Conservation (phyloP, 768 basidiomycete genomes). For the Leccinellum rugosiceps region DNA sequence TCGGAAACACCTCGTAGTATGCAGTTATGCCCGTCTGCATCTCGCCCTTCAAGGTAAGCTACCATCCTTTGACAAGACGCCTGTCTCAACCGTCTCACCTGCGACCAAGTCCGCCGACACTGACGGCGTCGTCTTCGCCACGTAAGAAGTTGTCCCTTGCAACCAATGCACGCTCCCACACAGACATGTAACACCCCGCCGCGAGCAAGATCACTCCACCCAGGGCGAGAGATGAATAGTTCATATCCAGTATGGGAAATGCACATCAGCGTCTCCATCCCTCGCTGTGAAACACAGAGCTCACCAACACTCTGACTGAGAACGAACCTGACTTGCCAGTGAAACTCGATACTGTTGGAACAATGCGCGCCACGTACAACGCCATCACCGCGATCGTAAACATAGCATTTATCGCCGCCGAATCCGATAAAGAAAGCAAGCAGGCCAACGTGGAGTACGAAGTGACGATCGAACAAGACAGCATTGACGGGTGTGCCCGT, state of each 20-base stretch:
- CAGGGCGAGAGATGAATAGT: too few species aligned
- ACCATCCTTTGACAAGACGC: not conserved
- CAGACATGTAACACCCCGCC: not conserved
- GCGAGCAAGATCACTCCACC: not conserved
- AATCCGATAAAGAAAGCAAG: conserved; percentile 43
- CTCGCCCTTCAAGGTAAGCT: not conserved
- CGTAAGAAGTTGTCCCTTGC: not conserved
- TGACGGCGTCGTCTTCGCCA: not conserved
- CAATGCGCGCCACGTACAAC: conserved; percentile 41
- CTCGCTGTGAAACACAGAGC: too few species aligned
- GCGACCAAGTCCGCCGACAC: not conserved
- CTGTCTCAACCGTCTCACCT: not conserved
- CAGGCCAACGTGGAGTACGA: conserved; percentile 46
- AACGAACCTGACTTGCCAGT: conserved; percentile 45
- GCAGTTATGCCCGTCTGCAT: not conserved
- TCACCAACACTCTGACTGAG: conserved; percentile 38
- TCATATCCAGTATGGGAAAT: too few species aligned
- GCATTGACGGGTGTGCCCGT: conserved; percentile 56
- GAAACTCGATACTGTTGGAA: conserved; percentile 46
- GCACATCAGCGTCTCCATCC: not conserved
- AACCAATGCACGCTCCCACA: too few species aligned
- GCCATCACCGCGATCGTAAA: conserved; percentile 47
- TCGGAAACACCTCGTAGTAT: not conserved
- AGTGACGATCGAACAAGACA: too few species aligned
- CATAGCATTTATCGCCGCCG: conserved; percentile 52